Conservation (phyloP, 2,329 filamentous ascomycete genomes). For the Penicillium fuscoglaucum region DNA sequence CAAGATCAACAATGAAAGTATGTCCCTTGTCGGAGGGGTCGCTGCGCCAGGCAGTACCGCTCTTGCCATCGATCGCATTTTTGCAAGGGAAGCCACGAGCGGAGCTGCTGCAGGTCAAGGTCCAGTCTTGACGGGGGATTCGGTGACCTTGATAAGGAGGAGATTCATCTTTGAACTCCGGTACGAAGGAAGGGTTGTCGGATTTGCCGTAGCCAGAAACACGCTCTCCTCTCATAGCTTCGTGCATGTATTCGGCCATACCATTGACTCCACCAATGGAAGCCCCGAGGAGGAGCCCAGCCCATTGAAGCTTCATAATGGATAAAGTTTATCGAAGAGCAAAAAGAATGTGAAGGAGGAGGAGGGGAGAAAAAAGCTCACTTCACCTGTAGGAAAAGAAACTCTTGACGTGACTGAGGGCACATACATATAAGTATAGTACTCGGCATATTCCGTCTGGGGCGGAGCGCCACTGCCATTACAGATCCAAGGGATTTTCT, state of each 20-base stretch:
- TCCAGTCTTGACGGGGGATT: constrained; percentile 16
- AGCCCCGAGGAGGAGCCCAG: constrained; percentile 3
- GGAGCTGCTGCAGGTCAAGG: constrained; percentile 14
- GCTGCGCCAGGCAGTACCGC: constrained; percentile 9
- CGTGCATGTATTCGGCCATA: constrained; percentile 9
- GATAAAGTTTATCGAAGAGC: neutral
- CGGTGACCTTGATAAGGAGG: constrained; percentile 15
- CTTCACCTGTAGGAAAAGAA: neutral
- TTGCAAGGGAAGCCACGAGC: constrained; percentile 2
- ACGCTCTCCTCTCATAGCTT: constrained; percentile 11
- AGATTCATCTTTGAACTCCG: constrained; percentile 12
- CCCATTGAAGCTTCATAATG: constrained; percentile 13
- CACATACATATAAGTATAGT: neutral
- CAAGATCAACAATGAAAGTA: constrained; percentile 6
- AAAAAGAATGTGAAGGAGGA: neutral
- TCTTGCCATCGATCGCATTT: constrained; percentile 7
- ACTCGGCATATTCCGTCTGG: neutral
- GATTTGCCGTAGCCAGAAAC: constrained; percentile 10
- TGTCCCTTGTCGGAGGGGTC: constrained; percentile 7
- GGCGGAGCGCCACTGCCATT: neutral
- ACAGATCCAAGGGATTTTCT: neutral
- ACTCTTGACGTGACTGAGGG: neutral
- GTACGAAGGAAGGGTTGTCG: constrained; percentile 4
- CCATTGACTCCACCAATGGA: constrained; percentile 10
- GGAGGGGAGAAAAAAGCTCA: neutral